Base-by-base conservation (phyloP, 176 grass and related monocot genomes). In the Hordeum marinum region DNA sequence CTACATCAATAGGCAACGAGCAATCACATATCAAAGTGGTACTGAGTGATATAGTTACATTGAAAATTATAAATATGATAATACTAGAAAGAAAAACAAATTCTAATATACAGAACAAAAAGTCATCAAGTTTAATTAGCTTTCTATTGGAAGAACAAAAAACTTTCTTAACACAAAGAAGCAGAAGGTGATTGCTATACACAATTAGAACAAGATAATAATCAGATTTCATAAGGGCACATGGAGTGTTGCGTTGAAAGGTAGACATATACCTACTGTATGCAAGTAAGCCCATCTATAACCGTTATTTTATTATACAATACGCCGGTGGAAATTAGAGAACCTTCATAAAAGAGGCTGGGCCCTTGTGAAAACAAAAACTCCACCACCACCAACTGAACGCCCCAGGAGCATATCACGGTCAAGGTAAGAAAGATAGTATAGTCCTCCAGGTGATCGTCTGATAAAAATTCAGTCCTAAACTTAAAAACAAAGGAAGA, bases 351-450 rank as follows among this genome's bases (percentile, higher is more conserved):
- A 81, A 37, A 98, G 87, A 92, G 91, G 93, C 66, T 98, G 93
- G 9, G 96, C 88, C 82, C 78, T 93, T 84, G 93, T 98, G 84
- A 98, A 98, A 80, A 98, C 80, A 83, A 95, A 98, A 88, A 95
- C 70, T 25, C 93, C 93, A 54, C 93, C 93, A 39, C 96, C 91
- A 15, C 91, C 91, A 45, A 94, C 81, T 18, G 96, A 85, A 76
- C 91, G 96, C 17, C 96, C 96, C 86, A 98, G 81, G 65, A 98
- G 91, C 96, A 98, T 95, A 85, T 95, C 84, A 23, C 81, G 88
- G 73, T 98, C 93, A 81, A 95, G 68, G 83, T 95, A 98, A 63
- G 96, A 95, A 57, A 98, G 88, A 82, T 95, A 98, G 86, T 98
- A 94, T 81, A 98, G 84, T 60, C 96, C 96, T 86, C 93, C 96